Conservation (phyloP, 805 yeast genomes). For the Metschnikowia lunata region DNA sequence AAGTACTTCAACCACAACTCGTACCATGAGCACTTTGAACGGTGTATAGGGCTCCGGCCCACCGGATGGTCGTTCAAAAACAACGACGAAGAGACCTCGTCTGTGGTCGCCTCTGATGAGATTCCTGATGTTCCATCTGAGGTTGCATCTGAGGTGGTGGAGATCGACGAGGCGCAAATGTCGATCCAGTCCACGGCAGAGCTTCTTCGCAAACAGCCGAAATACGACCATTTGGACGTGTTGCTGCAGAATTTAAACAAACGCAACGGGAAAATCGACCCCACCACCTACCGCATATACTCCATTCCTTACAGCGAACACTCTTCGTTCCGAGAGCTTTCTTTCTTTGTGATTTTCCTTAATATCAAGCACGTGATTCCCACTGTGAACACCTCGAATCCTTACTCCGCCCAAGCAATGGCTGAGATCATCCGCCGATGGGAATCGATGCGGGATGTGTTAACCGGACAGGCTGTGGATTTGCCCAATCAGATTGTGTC, state of each 20-base stretch:
- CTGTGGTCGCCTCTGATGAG: background rate
- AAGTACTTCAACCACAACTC: slow-evolving; percentile 46
- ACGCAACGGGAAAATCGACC: slow-evolving; percentile 19
- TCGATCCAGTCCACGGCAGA: slow-evolving; percentile 7
- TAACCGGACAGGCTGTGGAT: background rate
- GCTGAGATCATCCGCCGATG: slow-evolving; percentile 28
- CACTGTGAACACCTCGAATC: slow-evolving; percentile 57
- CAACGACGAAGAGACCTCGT: slow-evolving; percentile 9
- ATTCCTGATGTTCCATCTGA: background rate
- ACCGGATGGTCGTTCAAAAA: slow-evolving; percentile 80
- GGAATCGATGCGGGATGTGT: slow-evolving; percentile 17
- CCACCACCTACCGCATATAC: slow-evolving; percentile 41
- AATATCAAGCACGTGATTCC: slow-evolving; percentile 59
- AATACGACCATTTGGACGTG: slow-evolving; percentile 25
- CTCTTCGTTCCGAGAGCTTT: slow-evolving; percentile 79
- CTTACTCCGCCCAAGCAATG: slow-evolving; percentile 26
- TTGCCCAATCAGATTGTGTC: slow-evolving; percentile 1
- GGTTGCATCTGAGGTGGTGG: background rate
- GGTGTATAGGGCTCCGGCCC: slow-evolving; percentile 72
- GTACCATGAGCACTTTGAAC: slow-evolving; percentile 45
- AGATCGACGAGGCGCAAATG: slow-evolving; percentile 6
- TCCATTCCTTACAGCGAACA: slow-evolving; percentile 90
- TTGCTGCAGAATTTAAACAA: slow-evolving; percentile 24
- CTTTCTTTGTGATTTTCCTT: slow-evolving; percentile 55
- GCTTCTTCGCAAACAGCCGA: slow-evolving; percentile 18